Base-by-base conservation (phyloP, 2,329 filamentous ascomycete species). In the Monilinia fructicola region DNA sequence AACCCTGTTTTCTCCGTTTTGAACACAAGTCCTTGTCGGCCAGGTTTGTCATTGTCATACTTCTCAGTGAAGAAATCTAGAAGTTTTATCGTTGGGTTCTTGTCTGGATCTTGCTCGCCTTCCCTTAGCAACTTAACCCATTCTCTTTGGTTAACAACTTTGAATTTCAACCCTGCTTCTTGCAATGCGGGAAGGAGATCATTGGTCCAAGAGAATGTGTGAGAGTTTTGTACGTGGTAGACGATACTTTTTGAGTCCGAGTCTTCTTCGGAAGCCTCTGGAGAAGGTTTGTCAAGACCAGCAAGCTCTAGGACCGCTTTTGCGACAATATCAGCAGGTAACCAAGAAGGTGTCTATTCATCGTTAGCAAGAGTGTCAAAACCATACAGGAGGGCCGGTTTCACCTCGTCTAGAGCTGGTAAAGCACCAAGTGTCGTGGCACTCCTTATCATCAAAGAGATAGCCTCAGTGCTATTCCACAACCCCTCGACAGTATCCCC, bases 171-270 rank as follows among this genome's bases (percentile, higher is more conserved):
- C 0, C 82, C 82, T 0, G 80, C 78, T 0, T 74, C 71, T n/a
- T 73, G 74, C 10, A 87, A 74, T 4, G 79, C 78, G 2, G 84
- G 84, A 0, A 87, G 78, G 2, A 88, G 74, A 61, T 85, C 81
- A 0, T 77, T 67, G 0, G 81, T 84, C 81, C 81, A 85, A 31
- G 80, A 76, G 69, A 83, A 80, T 0, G 75, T 70, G 9, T 73
- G 74, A 0, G 80, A 79, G 67, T 86, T 86, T n/a, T 83, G 77
- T 11, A 88, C 76, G 67, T 87, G 83, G 67, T 81, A 84, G 21
- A 78, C 71, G 2, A 69, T 69, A 10, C n/a, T 28, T 50, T 21
- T 35, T 64, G 69, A 26, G 72, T 70, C 65, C 74, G 74, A 0
- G 4, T 53, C 46, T 31, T 21, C 18, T 1, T 6, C 28, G 6